Conservation (phyloP, 2,329 filamentous ascomycete genomes). For the Alternaria sp. region DNA sequence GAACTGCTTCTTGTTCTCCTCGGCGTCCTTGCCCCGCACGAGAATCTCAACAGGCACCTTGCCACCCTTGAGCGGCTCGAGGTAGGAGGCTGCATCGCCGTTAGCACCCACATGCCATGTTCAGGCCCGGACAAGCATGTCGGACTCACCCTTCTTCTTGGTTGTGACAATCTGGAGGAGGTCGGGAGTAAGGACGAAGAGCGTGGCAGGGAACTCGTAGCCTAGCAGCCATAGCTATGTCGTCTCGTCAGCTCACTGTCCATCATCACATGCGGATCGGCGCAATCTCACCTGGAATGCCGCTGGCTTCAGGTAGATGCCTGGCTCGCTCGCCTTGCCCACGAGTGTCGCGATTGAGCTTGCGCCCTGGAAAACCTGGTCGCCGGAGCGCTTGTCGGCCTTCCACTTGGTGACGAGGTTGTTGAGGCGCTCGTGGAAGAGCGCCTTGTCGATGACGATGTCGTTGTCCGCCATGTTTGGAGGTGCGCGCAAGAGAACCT, state of each 20-base stretch:
- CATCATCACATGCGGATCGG: not conserved
- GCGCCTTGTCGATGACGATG: slow-evolving; percentile 93
- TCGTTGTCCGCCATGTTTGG: slow-evolving; percentile 65
- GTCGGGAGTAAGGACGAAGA: slow-evolving; percentile 91
- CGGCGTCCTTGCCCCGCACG: slow-evolving; percentile 88
- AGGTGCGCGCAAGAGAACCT: slow-evolving; percentile 27
- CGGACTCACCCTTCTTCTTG: slow-evolving; percentile 83
- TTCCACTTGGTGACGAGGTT: slow-evolving; percentile 93
- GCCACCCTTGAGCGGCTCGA: slow-evolving; percentile 89
- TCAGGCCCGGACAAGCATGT: not conserved
- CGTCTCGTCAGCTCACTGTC: slow-evolving; percentile 30
- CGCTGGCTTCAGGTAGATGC: slow-evolving; percentile 93
- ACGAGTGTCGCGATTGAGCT: slow-evolving; percentile 89
- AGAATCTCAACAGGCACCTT: slow-evolving; percentile 93
- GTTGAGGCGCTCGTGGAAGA: slow-evolving; percentile 92
- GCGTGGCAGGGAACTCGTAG: slow-evolving; percentile 96
- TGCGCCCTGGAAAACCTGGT: slow-evolving; percentile 84
- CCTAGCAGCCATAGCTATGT: slow-evolving; percentile 94
- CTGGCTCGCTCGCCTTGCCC: slow-evolving; percentile 85
- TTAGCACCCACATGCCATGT: slow-evolving; percentile 17
- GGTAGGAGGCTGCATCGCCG: slow-evolving; percentile 76
- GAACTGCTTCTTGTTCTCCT: slow-evolving; percentile 91
- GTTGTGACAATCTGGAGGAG: slow-evolving; percentile 93
- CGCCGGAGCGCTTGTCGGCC: slow-evolving; percentile 87
- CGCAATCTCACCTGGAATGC: slow-evolving; percentile 80